Conservation (phyloP, 2,329 filamentous ascomycete species). For the Penicillium sp. region DNA sequence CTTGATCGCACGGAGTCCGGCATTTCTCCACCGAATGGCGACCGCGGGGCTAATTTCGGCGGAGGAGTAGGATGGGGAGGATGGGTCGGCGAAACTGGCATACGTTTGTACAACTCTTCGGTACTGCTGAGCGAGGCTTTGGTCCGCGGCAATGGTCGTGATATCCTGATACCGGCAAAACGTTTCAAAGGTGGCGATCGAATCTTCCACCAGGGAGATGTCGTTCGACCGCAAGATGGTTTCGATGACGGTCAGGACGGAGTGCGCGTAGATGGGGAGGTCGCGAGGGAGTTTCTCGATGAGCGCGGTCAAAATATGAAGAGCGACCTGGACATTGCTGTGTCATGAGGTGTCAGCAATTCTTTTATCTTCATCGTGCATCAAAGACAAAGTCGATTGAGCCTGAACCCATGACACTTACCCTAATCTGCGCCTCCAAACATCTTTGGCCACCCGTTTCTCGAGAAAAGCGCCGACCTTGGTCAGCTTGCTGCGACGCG, state of each 20-base stretch:
- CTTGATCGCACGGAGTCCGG: constrained; percentile 72
- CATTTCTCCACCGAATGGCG: constrained; percentile 70
- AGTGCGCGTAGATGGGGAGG: constrained; percentile 79
- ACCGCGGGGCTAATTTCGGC: constrained; percentile 63
- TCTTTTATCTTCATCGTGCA: not conserved
- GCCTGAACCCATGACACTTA: constrained; percentile 44
- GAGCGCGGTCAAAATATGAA: constrained; percentile 84
- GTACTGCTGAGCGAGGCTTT: constrained; percentile 76
- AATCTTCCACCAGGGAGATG: constrained; percentile 88
- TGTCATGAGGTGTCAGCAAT: constrained; percentile 7
- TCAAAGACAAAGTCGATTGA: not conserved
- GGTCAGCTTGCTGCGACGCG: constrained; percentile 87
- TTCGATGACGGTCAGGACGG: constrained; percentile 77
- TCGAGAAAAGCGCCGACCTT: constrained; percentile 94
- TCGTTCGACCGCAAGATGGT: constrained; percentile 80
- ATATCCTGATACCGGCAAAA: constrained; percentile 88
- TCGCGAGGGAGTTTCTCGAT: constrained; percentile 92
- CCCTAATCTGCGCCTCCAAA: constrained; percentile 84
- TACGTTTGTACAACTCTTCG: constrained; percentile 76
- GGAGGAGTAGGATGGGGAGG: constrained; percentile 45
- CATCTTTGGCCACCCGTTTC: constrained; percentile 86
- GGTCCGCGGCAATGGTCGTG: constrained; percentile 77
- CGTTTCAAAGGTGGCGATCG: constrained; percentile 75
- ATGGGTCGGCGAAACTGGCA: constrained; percentile 70
- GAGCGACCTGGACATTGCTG: constrained; percentile 88